Percentiles rank a stretch among this genome's conserved stretches.
Evolutionary conservation across 164 flowering plant genomes (phyloP).

Genomic region (Nymphaea colorata): DNA sequence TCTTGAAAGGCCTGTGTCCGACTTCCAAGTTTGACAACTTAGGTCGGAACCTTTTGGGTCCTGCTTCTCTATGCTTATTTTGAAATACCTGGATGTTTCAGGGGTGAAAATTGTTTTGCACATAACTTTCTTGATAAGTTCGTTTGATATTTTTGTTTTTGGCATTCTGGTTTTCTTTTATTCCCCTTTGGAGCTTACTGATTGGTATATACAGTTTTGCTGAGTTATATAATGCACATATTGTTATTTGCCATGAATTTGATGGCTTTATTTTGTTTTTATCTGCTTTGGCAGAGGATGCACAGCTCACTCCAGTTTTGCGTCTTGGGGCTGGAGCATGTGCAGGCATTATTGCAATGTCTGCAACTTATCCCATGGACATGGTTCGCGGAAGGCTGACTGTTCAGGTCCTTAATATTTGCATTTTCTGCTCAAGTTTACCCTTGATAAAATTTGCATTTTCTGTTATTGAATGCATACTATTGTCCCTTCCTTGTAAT

Average conservation of each 20-base stretch:
- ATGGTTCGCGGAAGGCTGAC: conserved; percentile 95
- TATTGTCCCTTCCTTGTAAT: conserved; percentile 1
- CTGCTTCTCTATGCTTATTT: too few species aligned
- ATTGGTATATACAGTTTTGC: too few species aligned
- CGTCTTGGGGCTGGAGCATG: conserved; percentile 99
- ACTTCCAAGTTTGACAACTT: too few species aligned
- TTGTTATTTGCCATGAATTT: background rate
- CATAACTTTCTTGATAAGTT: too few species aligned
- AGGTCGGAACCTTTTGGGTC: too few species aligned
- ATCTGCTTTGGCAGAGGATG: conserved; percentile 55
- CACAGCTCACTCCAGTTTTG: conserved; percentile 72
- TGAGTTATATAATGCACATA: too few species aligned
- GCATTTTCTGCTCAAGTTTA: background rate
- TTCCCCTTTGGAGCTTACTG: too few species aligned
- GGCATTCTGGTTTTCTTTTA: too few species aligned
- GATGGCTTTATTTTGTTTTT: background rate
- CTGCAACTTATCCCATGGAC: conserved; percentile 98
- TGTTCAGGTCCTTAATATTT: conserved; percentile 43
- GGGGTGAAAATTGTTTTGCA: too few species aligned
- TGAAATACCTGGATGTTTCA: too few species aligned
- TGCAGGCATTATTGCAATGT: conserved; percentile 99
- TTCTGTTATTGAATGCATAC: background rate
- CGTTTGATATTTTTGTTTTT: too few species aligned
- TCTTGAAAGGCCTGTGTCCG: too few species aligned
- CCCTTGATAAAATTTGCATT: background rate